A percentile compares a stretch with the other conserved stretches of the same genome.
phyloP scores from a whole-genome alignment of 2,329 filamentous ascomycete genomes.

The Stachybotrys chlorohalonatus region DNA sequence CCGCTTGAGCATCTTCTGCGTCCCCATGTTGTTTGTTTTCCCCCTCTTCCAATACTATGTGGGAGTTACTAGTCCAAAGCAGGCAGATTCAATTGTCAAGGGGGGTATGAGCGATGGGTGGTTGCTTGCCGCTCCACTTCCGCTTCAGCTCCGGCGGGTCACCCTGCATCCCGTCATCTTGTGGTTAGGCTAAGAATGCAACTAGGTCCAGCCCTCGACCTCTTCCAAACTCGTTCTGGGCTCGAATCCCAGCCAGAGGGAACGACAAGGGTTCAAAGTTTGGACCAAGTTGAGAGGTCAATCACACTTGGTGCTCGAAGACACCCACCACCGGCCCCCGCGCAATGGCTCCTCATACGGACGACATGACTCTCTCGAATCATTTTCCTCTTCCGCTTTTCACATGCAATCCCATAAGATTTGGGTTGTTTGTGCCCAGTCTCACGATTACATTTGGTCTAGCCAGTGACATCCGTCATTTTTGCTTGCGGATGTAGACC shows the following conservation, averaged over 20 bases:
- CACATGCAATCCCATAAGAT: background rate
- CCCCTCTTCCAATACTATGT: background rate
- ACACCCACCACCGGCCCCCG: background rate
- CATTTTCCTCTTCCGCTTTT: background rate
- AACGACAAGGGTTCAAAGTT: background rate
- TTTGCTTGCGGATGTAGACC: background rate
- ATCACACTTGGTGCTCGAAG: background rate
- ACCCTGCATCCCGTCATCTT: background rate
- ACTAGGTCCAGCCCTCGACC: background rate
- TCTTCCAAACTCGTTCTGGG: background rate
- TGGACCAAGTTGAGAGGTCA: background rate
- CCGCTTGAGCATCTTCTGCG: background rate
- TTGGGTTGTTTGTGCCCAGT: background rate
- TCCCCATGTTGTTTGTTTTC: background rate
- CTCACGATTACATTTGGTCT: background rate
- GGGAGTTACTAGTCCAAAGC: background rate
- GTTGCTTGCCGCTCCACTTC: background rate
- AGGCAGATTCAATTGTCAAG: background rate
- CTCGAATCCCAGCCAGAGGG: background rate
- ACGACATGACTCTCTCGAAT: background rate
- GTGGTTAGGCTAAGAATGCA: background rate
- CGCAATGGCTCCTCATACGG: background rate
- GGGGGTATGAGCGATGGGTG: background rate
- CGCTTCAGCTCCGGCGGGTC: constrained; percentile 1
- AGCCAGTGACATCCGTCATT: background rate